Base-by-base conservation (phyloP, 2,329 filamentous ascomycete species). In the Fusarium oligoseptatum region DNA sequence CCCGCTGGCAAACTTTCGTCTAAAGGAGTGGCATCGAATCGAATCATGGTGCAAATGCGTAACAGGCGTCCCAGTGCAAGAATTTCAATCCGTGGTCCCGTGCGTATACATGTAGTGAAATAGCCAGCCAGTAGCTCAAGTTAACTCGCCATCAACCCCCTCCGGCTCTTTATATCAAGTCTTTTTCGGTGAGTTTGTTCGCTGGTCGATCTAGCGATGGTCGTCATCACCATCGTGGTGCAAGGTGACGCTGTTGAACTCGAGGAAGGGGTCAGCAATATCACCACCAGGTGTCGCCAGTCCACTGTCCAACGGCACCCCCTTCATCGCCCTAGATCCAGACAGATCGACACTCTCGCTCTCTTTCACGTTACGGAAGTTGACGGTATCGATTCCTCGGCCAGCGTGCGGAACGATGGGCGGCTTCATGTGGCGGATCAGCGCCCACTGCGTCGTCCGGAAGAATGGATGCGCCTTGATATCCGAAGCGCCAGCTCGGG, bases 331-430 rank as follows among this genome's bases (percentile, higher is more conserved):
- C 74, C 85, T 88, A 3, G 90, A 87, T 20, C 90, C 89, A 69
- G 90, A 91, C 57, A 97, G 92, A 82, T 99, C 97, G 60, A 98
- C 94, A 81, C 95, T 98, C 79, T 96, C 94, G 79, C 94, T 97
- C 84, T 99, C 97, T 85, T 98, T 99, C 67, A 99, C 95, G 79
- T 97, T 98, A 75, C 97, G 91, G 88, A 99, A 99, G 84, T 99
- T 99, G 80, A 98, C 88, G 1, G 97, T 98, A 82, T 99, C 97
- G 76, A 97, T 92, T 56, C 94, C 97, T 66, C 94, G 93, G 64
- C 95, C 95, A 82, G 96, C 93, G 79, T 97, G 93, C 11, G 97
- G 97, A 50, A 98, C 93, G 85, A 99, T 99, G 1, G 97, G 97
- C 36, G 97, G 97, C 83, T 98, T 98, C 93, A 95, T 97, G 83